These are phyloP conservation scores for Saccharomycopsis oosterbeekiorum DNA, from an alignment of 805 yeast species.

Conservation along the genomic window DNA sequence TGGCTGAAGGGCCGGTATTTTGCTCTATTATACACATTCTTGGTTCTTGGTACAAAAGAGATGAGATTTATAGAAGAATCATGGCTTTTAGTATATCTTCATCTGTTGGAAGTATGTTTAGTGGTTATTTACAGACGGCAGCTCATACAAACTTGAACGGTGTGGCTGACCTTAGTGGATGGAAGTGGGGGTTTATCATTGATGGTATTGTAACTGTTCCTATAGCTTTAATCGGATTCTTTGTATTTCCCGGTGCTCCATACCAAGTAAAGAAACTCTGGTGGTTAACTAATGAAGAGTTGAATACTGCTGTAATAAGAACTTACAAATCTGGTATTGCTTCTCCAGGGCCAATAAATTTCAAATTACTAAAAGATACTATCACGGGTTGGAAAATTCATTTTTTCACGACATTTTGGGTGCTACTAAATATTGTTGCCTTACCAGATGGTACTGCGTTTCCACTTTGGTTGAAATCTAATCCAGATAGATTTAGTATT, in stretches of 20 bases:
- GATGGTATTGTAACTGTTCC: constrained; percentile 37
- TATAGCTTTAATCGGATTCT: constrained; percentile 29
- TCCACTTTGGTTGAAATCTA: constrained; percentile 38
- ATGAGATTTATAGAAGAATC: constrained; percentile 51
- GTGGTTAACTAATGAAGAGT: constrained; percentile 27
- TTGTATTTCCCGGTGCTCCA: constrained; percentile 31
- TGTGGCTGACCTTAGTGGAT: constrained; percentile 43
- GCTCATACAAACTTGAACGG: constrained; percentile 40
- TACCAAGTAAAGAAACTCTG: constrained; percentile 22
- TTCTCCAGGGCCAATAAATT: constrained; percentile 30
- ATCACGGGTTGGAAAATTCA: constrained; percentile 51
- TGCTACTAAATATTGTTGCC: constrained; percentile 44
- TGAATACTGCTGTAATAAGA: constrained; percentile 24
- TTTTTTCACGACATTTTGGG: constrained; percentile 40
- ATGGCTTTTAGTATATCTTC: constrained; percentile 54
- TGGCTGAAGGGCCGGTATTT: constrained; percentile 42
- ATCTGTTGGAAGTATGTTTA: constrained; percentile 49
- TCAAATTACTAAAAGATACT: constrained; percentile 41
- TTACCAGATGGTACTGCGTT: constrained; percentile 37
- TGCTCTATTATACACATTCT: constrained; percentile 39
- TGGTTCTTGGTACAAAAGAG: constrained; percentile 49
- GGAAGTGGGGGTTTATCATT: constrained; percentile 68
- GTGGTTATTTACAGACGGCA: constrained; percentile 57
- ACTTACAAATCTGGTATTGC: constrained; percentile 17
- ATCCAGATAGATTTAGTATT: constrained; percentile 29